Evolutionary conservation across 2,329 filamentous ascomycete genomes (phyloP).

Genomic region (Talaromyces sp.): DNA sequence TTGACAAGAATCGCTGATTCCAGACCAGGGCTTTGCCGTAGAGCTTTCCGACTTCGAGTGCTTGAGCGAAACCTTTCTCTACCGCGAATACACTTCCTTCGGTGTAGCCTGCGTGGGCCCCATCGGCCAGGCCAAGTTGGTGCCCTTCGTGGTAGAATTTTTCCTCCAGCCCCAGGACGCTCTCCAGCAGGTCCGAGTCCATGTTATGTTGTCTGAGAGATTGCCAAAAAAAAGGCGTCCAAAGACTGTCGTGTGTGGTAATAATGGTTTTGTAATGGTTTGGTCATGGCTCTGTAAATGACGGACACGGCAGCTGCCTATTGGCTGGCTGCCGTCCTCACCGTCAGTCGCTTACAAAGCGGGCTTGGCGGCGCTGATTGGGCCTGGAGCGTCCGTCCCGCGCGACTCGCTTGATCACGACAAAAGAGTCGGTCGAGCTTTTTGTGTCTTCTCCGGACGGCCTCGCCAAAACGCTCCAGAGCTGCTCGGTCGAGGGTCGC

Average conservation of each 20-base stretch:
- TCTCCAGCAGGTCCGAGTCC: conserved; percentile 50
- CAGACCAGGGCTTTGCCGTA: conserved; percentile 79
- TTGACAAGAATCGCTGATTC: conserved; percentile 58
- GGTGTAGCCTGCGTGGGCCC: conserved; percentile 68
- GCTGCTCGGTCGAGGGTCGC: neutral
- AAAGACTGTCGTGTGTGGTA: neutral
- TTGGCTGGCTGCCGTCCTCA: neutral
- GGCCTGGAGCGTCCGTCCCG: neutral
- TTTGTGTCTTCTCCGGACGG: neutral
- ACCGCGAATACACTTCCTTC: conserved; percentile 90
- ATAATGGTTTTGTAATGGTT: neutral
- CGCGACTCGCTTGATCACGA: neutral
- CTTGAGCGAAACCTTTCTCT: conserved; percentile 91
- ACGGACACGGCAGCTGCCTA: neutral
- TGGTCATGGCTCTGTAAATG: neutral
- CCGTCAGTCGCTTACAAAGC: neutral
- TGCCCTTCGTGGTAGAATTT: conserved; percentile 80
- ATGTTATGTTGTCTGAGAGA: conserved; percentile 16
- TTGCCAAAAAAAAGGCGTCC: neutral
- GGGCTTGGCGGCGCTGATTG: neutral
- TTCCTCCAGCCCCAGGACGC: conserved; percentile 56
- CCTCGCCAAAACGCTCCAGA: neutral
- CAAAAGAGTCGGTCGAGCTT: neutral
- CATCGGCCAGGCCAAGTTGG: conserved; percentile 67
- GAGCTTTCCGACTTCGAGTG: conserved; percentile 69